phyloP scores from a whole-genome alignment of 352 stramenopile species.

The Phytophthora syringae region DNA sequence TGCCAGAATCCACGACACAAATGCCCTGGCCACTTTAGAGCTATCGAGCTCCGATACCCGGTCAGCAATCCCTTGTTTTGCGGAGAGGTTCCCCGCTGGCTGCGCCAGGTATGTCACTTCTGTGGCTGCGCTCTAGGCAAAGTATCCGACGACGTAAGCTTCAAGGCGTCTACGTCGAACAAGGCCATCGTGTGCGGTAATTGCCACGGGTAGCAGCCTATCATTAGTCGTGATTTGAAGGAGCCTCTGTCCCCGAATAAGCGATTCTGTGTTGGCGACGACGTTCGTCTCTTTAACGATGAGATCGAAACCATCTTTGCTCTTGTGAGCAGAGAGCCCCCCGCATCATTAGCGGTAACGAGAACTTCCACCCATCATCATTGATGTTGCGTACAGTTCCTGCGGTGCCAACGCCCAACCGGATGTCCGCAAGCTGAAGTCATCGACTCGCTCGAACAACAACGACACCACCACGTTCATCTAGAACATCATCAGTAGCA shows the following conservation, averaged over 20 bases:
- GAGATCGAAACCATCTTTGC: not conserved
- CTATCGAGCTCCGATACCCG: not conserved
- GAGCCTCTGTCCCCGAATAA: not conserved
- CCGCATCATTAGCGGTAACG: not conserved
- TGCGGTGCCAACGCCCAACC: conserved; percentile 2
- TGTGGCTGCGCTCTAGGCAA: not conserved
- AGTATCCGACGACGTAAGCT: not conserved
- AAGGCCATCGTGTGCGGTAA: not conserved
- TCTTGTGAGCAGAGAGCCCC: not conserved
- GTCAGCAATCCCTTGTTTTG: not conserved
- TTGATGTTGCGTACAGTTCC: not conserved
- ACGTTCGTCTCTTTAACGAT: not conserved
- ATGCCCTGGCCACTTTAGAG: not conserved
- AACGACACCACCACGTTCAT: conserved; percentile 13
- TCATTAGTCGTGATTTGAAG: not conserved
- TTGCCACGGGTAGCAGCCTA: not conserved
- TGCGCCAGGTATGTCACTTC: not conserved
- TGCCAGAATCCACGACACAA: not conserved
- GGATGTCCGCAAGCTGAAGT: conserved; percentile 11
- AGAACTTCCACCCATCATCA: not conserved
- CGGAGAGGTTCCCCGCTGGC: not conserved
- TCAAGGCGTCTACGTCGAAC: not conserved
- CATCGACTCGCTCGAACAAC: conserved; percentile 8
- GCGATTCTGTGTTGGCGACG: not conserved
- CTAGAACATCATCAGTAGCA: not conserved